A percentile compares a stretch with the other conserved stretches of the same genome.
Conservation (phyloP, 768 basidiomycete genomes). For the Hericium rajendrae region DNA sequence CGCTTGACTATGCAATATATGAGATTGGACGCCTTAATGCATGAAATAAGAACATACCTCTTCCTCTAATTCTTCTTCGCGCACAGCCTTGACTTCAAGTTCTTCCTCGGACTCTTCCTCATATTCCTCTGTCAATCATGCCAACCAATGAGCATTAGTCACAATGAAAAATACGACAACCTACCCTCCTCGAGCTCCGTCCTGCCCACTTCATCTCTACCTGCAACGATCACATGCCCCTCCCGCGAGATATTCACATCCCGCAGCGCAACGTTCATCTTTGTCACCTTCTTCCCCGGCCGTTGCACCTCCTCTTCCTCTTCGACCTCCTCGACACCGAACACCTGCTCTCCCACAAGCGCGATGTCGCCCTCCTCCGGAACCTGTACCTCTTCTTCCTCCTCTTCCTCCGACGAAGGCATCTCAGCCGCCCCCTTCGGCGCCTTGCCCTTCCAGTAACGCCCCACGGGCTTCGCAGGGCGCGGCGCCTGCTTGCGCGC, state of each 20-base stretch:
- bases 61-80: conserved; percentile 28
- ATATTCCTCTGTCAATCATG: conserved; percentile 5
- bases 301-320: conserved; percentile 24
- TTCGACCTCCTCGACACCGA: conserved; percentile 37
- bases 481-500: conserved; percentile 64
- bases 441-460: conserved; percentile 87
- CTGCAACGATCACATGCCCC: conserved; percentile 73
- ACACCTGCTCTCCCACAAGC: conserved; percentile 47
- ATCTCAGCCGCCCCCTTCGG: conserved; percentile 60
- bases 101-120: conserved; percentile 28
- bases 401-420: conserved; percentile 56
- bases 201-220: conserved; percentile 68
- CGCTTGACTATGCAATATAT: conserved; percentile 54
- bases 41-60: conserved; percentile 30
- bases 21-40: conserved; percentile 5
- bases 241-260: conserved; percentile 76
- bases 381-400: conserved; percentile 26
- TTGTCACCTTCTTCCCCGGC: conserved; percentile 14
- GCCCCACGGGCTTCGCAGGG: conserved; percentile 68
- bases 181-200: conserved; percentile 49
- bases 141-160: conserved; percentile 1
- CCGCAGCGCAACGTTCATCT: conserved; percentile 65
- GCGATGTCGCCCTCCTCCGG: conserved; percentile 45
- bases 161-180: conserved; percentile 17
- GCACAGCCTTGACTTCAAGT: conserved; percentile 37